phyloP scores from a whole-genome alignment of 805 yeast genomes.

The Zygosaccharomyces siamensis region DNA sequence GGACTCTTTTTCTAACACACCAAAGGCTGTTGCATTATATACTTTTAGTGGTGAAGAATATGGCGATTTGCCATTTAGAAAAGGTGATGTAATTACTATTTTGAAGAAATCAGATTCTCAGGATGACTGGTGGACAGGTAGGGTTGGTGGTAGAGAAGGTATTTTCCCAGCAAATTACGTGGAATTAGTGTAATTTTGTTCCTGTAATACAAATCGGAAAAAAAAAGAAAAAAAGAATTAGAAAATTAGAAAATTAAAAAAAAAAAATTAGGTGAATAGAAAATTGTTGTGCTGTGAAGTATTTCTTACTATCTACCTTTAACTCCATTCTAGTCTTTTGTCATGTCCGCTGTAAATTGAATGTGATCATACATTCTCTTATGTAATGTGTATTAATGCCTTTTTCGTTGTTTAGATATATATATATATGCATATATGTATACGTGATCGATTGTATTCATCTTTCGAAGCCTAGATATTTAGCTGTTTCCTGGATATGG shows the following conservation, averaged over 20 bases:
- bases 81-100: conserved; percentile 90
- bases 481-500: conserved; percentile 29
- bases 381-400: conserved; percentile 7
- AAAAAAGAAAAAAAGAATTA: background rate
- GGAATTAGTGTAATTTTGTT: conserved; percentile 46
- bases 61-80: conserved; percentile 90
- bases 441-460: background rate
- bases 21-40: conserved; percentile 85
- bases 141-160: conserved; percentile 76
- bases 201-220: background rate
- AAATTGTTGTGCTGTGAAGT: background rate
- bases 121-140: conserved; percentile 99
- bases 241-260: background rate
- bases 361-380: background rate
- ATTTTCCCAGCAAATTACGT: conserved; percentile 98
- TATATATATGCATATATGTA: too few species aligned
- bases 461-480: conserved; percentile 24
- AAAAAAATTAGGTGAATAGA: background rate
- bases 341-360: conserved; percentile 1
- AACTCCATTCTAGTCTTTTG: background rate
- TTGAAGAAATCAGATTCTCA: conserved; percentile 79
- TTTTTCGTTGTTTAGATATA: background rate
- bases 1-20: conserved; percentile 36
- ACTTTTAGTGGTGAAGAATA: conserved; percentile 86
- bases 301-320: background rate